Evolutionary conservation across 805 yeast species (phyloP).

Genomic region (Lachancea fermentati): DNA sequence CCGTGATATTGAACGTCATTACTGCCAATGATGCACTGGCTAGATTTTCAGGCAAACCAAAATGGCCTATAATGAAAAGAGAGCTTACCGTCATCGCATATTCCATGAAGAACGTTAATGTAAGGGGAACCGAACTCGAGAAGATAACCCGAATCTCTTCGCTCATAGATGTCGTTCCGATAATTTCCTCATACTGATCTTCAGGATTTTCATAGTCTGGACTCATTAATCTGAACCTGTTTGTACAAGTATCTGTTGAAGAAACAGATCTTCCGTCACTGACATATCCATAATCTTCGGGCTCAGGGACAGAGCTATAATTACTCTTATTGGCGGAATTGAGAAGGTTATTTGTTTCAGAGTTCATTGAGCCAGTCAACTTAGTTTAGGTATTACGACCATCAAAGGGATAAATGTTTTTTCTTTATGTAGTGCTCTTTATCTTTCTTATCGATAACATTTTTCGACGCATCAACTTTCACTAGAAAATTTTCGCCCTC

Average conservation of each 20-base stretch:
- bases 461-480: neutral
- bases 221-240: conserved; percentile 9
- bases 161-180: conserved; percentile 1
- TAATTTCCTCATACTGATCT: neutral
- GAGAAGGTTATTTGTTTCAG: neutral
- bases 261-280: conserved; percentile 12
- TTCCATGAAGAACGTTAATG: conserved; percentile 54
- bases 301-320: neutral
- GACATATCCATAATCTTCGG: conserved; percentile 5
- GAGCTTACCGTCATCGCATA: conserved; percentile 72
- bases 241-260: conserved; percentile 5
- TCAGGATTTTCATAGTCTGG: conserved; percentile 9
- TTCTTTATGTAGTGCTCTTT: neutral
- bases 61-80: conserved; percentile 68
- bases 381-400: neutral
- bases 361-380: neutral
- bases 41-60: conserved; percentile 53
- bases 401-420: neutral
- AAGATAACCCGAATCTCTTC: conserved; percentile 5
- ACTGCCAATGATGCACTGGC: conserved; percentile 72
- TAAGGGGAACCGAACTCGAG: conserved; percentile 5
- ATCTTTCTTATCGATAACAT: neutral
- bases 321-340: neutral
- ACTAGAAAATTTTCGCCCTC: neutral
- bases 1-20: conserved; percentile 68